Evolutionary conservation across 1,284 basidiomycete species (phyloP).

Genomic region (Moesziomyces aphidis): DNA sequence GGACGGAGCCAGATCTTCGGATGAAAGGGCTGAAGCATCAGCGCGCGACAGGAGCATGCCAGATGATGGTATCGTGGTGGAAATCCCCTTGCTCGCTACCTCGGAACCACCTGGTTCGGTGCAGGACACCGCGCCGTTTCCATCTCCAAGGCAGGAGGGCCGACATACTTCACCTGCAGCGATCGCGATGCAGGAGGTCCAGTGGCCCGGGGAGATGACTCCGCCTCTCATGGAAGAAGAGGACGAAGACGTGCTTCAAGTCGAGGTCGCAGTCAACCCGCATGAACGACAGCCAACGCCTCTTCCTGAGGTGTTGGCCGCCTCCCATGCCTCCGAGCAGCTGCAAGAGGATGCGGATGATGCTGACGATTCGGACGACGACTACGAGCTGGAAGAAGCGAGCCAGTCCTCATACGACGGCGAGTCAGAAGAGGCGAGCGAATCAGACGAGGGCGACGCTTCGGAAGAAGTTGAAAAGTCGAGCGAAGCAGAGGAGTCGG

Average conservation of each 20-base stretch:
- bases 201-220: slow-evolving; percentile 16
- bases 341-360: no score
- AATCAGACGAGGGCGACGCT: no score
- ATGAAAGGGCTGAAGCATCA: no score
- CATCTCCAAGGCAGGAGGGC: not conserved
- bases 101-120: not conserved
- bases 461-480: no score
- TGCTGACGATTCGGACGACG: no score
- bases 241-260: slow-evolving; percentile 23
- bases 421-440: no score
- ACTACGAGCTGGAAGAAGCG: no score
- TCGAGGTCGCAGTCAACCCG: slow-evolving; percentile 16
- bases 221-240: slow-evolving; percentile 33
- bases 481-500: no score
- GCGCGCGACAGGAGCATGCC: not conserved
- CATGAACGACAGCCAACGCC: not conserved
- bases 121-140: not conserved
- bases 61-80: not conserved
- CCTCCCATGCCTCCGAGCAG: no score
- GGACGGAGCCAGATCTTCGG: not conserved
- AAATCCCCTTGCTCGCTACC: not conserved
- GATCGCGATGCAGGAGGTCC: not conserved
- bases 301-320: not conserved
- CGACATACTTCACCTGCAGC: not conserved
- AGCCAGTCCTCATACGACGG: no score